phyloP scores from a whole-genome alignment of 2,329 filamentous ascomycete genomes.

The Colletotrichum tropicale region DNA sequence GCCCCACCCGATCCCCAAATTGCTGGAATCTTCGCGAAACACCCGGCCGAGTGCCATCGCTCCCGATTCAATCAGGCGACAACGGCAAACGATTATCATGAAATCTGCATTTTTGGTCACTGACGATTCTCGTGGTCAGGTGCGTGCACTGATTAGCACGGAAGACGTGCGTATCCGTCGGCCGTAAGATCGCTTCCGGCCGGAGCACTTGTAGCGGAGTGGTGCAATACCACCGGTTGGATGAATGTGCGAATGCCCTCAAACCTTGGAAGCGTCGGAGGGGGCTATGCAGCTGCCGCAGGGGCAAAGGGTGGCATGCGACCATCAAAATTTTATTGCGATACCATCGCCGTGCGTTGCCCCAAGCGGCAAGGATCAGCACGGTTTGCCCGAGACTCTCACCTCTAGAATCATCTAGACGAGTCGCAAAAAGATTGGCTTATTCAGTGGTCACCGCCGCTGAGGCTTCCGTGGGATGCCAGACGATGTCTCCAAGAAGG shows the following conservation, averaged over 20 bases:
- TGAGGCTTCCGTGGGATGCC: background rate
- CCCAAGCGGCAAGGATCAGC: background rate
- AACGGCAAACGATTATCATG: background rate
- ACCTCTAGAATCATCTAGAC: background rate
- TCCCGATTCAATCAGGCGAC: background rate
- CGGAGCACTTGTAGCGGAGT: background rate
- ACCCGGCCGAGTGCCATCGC: background rate
- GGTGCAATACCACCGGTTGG: background rate
- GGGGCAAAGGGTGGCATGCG: background rate
- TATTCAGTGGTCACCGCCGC: background rate
- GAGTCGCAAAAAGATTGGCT: background rate
- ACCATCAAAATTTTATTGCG: background rate
- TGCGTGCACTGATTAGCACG: background rate
- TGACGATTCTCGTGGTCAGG: background rate
- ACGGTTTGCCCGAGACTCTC: background rate
- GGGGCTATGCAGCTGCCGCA: background rate
- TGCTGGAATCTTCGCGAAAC: slow-evolving; percentile 15
- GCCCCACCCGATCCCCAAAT: background rate
- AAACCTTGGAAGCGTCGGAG: background rate
- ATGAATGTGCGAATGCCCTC: background rate
- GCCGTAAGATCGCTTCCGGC: background rate
- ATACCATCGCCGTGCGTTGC: background rate
- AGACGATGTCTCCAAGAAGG: background rate
- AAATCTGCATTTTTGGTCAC: background rate
- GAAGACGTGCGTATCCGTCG: background rate